Conservation (phyloP, 2,329 filamentous ascomycete genomes). For the Neodidymelliopsis sp. region DNA sequence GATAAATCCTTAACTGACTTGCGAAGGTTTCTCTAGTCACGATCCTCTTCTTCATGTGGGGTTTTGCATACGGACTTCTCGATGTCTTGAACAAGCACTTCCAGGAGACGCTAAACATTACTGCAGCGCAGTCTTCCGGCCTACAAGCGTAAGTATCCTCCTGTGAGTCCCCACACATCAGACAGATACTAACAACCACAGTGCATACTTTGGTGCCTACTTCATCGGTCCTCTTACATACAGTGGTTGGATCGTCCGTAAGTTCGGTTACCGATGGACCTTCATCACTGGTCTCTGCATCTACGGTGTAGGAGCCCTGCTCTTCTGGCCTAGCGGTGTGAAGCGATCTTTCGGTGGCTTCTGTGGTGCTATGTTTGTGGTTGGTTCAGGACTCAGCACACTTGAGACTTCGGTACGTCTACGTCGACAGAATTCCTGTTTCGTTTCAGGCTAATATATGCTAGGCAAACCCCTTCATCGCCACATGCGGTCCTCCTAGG, state of each 20-base stretch:
- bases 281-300: conserved; percentile 66
- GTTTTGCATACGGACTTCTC: conserved; percentile 84
- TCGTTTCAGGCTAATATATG: too few species aligned
- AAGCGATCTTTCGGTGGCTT: conserved; percentile 66
- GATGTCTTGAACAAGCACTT: conserved; percentile 79
- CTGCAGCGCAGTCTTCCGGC: conserved; percentile 66
- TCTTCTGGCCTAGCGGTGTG: conserved; percentile 70
- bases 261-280: conserved; percentile 67
- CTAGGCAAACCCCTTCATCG: too few species aligned
- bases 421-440: conserved; percentile 16
- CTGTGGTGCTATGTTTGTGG: conserved; percentile 67
- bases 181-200: conserved; percentile 1
- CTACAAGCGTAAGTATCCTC: conserved; percentile 70
- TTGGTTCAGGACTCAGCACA: conserved; percentile 64
- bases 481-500: conserved; percentile 65
- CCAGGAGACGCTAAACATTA: conserved; percentile 67
- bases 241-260: conserved; percentile 63
- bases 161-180: conserved; percentile 52
- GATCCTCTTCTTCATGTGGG: conserved; percentile 85
- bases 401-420: conserved; percentile 65
- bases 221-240: conserved; percentile 72
- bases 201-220: conserved; percentile 74
- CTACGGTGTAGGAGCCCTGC: conserved; percentile 65
- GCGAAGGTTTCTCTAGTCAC: conserved; percentile 65
- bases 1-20: background rate